Base-by-base conservation (phyloP, 163 green algal species). In the Coccomyxa subellipsoidea region DNA sequence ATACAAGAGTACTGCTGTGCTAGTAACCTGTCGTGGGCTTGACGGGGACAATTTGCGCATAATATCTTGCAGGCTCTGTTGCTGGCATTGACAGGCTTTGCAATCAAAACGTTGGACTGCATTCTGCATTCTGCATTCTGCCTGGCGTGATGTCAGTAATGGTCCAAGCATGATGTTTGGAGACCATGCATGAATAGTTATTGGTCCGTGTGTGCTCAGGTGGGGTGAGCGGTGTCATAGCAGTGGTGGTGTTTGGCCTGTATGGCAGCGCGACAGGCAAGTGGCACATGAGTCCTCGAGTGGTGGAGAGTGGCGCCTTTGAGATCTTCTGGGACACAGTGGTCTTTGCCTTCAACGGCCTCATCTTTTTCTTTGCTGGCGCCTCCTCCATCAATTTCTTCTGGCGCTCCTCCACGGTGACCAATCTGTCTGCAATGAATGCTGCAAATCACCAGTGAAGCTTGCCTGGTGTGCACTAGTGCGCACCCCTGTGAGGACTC, bases 321-420 rank as follows among this genome's bases (percentile, higher is more conserved):
- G 80, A 87, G 21, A 69, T 84, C 54, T 96, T 95, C 81, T 96
- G 91, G 91, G 83, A 93, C 38, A 90, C 93, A 2, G 59, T 92
- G 7, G 84, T 81, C n/a, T 91, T 93, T 69, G 78, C 87, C 35
- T 84, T 90, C 75, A 95, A 95, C 82, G 70, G 92, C 47, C 86
- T 96, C 29, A 92, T 96, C 29, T 96, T 96, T 84, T 96, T 96
- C 89, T 96, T 92, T 66, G 90, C 91, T 36, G 93, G 93, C 2
- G 86, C 89, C 2, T 87, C 81, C 25, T 81, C 85, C 7, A 88
- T 93, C 53, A 95, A 96, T 84, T 96, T 96, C 88, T 91, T 93
- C n/a, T 78, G 90, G 36, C 84, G 88, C 78, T 93, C 77, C 38
- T n/a, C 25, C 47, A 59, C 47, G 15, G 47, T 59, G 4, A 59